These are phyloP conservation scores for Raphanus hybrid DNA, from an alignment of 441 rosid genomes.

Conservation along the genomic window DNA sequence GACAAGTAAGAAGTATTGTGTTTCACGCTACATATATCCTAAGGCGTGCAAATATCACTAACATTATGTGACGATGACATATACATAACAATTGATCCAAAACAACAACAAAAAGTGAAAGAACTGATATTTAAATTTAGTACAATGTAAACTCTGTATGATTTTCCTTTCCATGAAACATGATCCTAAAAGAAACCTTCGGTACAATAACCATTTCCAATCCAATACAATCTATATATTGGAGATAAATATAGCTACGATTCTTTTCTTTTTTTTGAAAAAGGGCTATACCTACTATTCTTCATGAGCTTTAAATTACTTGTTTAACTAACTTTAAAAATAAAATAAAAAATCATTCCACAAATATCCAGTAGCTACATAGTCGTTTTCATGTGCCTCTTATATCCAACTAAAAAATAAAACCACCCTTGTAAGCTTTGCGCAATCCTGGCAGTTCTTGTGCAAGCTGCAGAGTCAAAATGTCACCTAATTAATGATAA, in stretches of 20 bases:
- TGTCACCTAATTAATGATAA: slow-evolving; percentile 1
- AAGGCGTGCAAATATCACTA: slow-evolving; percentile 20
- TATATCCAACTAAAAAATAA: not conserved
- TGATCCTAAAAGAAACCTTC: slow-evolving; percentile 6
- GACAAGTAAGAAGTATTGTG: slow-evolving; percentile 17
- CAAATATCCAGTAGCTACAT: slow-evolving; percentile 12
- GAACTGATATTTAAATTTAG: not conserved
- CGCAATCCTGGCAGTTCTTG: not conserved
- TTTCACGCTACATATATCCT: slow-evolving; percentile 10
- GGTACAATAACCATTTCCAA: not conserved
- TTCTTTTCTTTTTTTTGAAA: too few species aligned
- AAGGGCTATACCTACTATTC: too few species aligned
- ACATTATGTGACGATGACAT: not conserved
- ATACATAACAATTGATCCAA: not conserved
- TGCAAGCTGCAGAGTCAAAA: not conserved
- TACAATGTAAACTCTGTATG: slow-evolving; percentile 10
- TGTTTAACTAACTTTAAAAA: not conserved
- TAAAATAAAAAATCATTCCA: not conserved
- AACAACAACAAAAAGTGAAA: not conserved
- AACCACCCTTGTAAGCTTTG: not conserved
- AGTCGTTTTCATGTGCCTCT: slow-evolving; percentile 10
- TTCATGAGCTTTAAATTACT: not conserved
- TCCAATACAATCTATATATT: too few species aligned
- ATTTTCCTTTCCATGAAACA: slow-evolving; percentile 29
- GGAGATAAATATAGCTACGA: too few species aligned